Base-by-base conservation (phyloP, 2,329 filamentous ascomycete genomes). In the Trichoderma cornu-damae region DNA sequence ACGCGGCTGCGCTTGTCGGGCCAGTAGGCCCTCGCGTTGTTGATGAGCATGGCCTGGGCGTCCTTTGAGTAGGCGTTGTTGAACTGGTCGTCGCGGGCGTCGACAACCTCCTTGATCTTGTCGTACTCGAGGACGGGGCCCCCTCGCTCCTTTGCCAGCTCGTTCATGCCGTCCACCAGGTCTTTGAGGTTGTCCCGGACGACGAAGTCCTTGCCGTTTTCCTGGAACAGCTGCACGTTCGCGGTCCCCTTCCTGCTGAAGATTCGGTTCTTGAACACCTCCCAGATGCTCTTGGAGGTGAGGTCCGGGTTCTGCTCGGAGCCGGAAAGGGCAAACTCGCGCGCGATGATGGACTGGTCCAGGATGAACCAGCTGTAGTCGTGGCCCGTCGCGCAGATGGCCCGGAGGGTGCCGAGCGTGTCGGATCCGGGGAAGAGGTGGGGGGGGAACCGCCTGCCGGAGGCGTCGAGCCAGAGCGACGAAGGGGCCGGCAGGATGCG, bases 321-420 rank as follows among this genome's bases (percentile, higher is more conserved):
- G 7, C 82, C 82, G 0, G 82, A 85, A 0, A 85, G 76, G 11
- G 79, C 81, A 58, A 85, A 85, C 67, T 85, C 82, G 18, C 78
- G 75, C n/a, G 79, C 79, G 46, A 85, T 79, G 63, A 85, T 85
- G 65, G 70, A 71, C 60, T 80, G 79, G 66, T 82, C 75, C 2
- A 83, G 74, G 55, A 85, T 75, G 69, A 85, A 85, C 82, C 83
- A 85, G 2, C 78, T 79, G 71, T 85, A 85, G 66, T 84, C 81
- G 69, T 83, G 79, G 0, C 83, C 82, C 0, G 83, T 85, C 61
- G 67, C 69, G 72, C 81, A 83, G 60, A 85, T 85, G 64, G 84
- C 69, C 69, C 79, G 78, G 14, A 85, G 74, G 2, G 82, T 85
- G 0, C 72, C 77, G 4, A 84, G 69, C 0, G 82, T 85, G 65